phyloP scores from a whole-genome alignment of 805 yeast genomes.

The Kuraishia cidri region DNA sequence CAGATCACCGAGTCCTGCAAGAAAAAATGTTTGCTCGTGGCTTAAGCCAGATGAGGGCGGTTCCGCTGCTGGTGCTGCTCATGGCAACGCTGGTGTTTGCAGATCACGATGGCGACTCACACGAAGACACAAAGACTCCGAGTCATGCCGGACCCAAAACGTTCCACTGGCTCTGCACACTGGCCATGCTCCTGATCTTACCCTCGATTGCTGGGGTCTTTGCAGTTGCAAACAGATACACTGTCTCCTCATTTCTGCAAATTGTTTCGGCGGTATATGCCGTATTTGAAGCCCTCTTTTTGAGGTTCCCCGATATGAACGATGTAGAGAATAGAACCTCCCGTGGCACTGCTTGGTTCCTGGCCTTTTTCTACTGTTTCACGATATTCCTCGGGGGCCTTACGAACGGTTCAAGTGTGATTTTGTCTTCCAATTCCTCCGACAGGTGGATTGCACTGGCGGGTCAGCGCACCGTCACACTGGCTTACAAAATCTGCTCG shows the following conservation, averaged over 20 bases:
- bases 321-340: slow-evolving; percentile 64
- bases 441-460: slow-evolving; percentile 25
- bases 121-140: no score
- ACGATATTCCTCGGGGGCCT: slow-evolving; percentile 47
- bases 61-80: neutral
- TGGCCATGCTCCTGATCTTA: slow-evolving; percentile 34
- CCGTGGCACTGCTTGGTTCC: slow-evolving; percentile 60
- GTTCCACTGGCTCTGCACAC: slow-evolving; percentile 55
- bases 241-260: slow-evolving; percentile 37
- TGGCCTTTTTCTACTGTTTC: slow-evolving; percentile 34
- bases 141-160: slow-evolving; percentile 41
- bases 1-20: no score
- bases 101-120: neutral
- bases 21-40: no score
- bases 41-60: neutral
- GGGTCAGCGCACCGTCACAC: slow-evolving; percentile 24
- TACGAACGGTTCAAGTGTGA: slow-evolving; percentile 40
- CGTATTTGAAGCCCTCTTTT: slow-evolving; percentile 43
- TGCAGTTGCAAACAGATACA: slow-evolving; percentile 43
- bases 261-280: slow-evolving; percentile 38
- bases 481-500: slow-evolving; percentile 36
- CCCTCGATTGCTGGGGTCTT: slow-evolving; percentile 51
- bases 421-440: slow-evolving; percentile 22
- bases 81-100: neutral
- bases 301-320: slow-evolving; percentile 54